Conservation (phyloP, 2,329 filamentous ascomycete species). For the Ophiosphaerella korrae region DNA sequence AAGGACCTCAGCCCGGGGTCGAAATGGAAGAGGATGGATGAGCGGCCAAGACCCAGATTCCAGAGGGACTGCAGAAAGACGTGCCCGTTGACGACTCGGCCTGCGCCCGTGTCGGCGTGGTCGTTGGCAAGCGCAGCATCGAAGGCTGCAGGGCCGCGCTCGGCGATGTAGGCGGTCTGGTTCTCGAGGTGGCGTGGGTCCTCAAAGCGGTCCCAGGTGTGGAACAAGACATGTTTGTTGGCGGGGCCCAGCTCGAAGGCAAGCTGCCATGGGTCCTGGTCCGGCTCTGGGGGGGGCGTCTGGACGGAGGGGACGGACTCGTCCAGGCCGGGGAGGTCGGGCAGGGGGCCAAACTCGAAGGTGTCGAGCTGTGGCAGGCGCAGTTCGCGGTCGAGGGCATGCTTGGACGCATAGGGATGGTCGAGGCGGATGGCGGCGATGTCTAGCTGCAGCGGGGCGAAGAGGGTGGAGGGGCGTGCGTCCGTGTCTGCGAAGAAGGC, state of each 20-base stretch:
- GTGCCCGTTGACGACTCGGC: constrained; percentile 45
- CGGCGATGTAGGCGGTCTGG: constrained; percentile 65
- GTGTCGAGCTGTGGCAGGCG: constrained; percentile 46
- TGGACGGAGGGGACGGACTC: constrained; percentile 36
- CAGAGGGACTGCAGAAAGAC: constrained; percentile 60
- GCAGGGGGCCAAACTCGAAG: constrained; percentile 48
- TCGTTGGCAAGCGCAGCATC: constrained; percentile 62
- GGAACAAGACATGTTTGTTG: constrained; percentile 50
- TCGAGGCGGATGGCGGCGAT: constrained; percentile 43
- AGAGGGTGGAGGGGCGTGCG: constrained; percentile 35
- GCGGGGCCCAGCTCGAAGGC: constrained; percentile 39
- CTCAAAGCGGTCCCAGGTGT: constrained; percentile 73
- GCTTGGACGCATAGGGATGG: constrained; percentile 48
- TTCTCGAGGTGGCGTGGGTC: constrained; percentile 47
- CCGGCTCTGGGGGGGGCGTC: constrained; percentile 29
- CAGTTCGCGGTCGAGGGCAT: constrained; percentile 40
- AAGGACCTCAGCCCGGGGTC: constrained; percentile 61
- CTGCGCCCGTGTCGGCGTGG: constrained; percentile 48
- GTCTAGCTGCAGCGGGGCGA: constrained; percentile 43
- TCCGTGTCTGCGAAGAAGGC: constrained; percentile 46
- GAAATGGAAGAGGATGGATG: constrained; percentile 73
- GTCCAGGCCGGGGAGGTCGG: constrained; percentile 41
- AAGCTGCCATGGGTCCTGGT: constrained; percentile 49
- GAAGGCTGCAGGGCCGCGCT: constrained; percentile 69
- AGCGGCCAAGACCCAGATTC: constrained; percentile 70